A percentile compares a stretch with the other conserved stretches of the same genome.
Evolutionary conservation across 2,329 filamentous ascomycete genomes (phyloP).

Genomic region (Penicillium occitanis): DNA sequence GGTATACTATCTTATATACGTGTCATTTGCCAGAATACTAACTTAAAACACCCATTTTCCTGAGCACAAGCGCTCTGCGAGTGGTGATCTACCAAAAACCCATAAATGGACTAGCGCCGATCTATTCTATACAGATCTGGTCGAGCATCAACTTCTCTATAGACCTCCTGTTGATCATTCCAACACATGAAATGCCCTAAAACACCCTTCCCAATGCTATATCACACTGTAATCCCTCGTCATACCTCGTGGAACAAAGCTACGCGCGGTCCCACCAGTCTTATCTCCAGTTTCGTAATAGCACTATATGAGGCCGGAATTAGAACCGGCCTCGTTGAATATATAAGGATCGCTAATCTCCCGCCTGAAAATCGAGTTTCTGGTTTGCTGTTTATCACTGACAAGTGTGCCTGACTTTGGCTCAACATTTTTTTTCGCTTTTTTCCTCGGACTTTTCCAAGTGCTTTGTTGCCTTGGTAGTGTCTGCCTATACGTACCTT

Average conservation of each 20-base stretch:
- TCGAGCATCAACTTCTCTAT: not conserved
- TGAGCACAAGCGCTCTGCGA: not conserved
- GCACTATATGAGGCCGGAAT: constrained; percentile 43
- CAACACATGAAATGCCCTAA: constrained; percentile 5
- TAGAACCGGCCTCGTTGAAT: constrained; percentile 47
- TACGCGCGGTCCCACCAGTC: constrained; percentile 20
- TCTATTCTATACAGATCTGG: not conserved
- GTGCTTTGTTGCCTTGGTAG: constrained; percentile 20
- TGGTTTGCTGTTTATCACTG: constrained; percentile 24
- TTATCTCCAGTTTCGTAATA: constrained; percentile 18
- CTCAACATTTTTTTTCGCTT: constrained; percentile 18
- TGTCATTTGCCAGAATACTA: not conserved
- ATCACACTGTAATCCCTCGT: constrained; percentile 19
- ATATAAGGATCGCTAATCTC: constrained; percentile 43
- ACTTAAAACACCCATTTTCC: not conserved
- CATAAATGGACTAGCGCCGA: constrained; percentile 18
- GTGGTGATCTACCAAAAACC: constrained; percentile 3
- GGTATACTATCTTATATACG: not conserved
- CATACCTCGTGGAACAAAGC: constrained; percentile 27
- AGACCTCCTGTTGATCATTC: constrained; percentile 1
- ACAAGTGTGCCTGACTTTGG: not conserved
- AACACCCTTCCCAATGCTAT: not conserved
- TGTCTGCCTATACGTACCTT: not conserved
- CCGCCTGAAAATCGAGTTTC: constrained; percentile 28
- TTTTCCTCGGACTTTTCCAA: constrained; percentile 23